Percentiles rank a stretch among this genome's conserved stretches.
phyloP scores from a whole-genome alignment of 192 early-diverging fungal species.

The Spinellus fusiger region DNA sequence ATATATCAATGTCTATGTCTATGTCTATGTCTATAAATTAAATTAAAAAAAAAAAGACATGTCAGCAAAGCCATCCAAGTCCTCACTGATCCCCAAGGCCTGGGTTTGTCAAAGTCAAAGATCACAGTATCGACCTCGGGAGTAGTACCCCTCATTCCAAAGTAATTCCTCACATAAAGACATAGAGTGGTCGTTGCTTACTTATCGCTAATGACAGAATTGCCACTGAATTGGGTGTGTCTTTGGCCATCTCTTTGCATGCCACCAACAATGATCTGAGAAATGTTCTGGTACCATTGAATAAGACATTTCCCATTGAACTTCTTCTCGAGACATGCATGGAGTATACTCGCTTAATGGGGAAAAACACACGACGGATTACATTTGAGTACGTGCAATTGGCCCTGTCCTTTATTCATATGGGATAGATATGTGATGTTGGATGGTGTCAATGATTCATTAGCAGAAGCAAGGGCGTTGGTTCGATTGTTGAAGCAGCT shows the following conservation, averaged over 20 bases:
- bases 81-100: constrained; percentile 51
- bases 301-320: constrained; percentile 73
- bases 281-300: constrained; percentile 77
- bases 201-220: constrained; percentile 17
- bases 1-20: not conserved
- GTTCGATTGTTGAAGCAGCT: constrained; percentile 54
- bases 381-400: constrained; percentile 69
- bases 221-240: constrained; percentile 60
- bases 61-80: constrained; percentile 53
- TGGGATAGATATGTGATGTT: constrained; percentile 74
- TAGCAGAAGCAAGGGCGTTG: constrained; percentile 60
- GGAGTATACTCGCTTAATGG: constrained; percentile 49
- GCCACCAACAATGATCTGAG: constrained; percentile 73
- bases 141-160: constrained; percentile 75
- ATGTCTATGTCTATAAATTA: not conserved
- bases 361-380: constrained; percentile 56
- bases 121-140: constrained; percentile 84
- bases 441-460: constrained; percentile 74
- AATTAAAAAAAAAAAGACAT: constrained; percentile 29
- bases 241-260: constrained; percentile 81
- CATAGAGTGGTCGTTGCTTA: not conserved
- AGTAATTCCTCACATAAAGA: constrained; percentile 3
- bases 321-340: constrained; percentile 66
- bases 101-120: constrained; percentile 63
- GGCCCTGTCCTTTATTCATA: not conserved